Conservation (phyloP, 1,139 yeast genomes). For the Scheffersomyces quercinus region DNA sequence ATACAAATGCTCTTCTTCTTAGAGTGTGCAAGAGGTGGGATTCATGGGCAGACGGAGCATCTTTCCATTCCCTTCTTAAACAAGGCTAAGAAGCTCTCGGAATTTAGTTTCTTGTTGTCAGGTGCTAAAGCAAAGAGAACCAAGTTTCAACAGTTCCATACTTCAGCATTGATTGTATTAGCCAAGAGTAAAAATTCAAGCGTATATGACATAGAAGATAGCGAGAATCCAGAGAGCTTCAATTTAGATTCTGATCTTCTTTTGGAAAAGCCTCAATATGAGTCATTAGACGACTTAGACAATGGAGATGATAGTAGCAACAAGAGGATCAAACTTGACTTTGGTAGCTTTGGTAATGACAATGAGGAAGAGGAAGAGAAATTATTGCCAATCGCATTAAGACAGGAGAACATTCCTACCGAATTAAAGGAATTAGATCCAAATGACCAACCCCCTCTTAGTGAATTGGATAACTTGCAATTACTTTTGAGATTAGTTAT, state of each 20-base stretch:
- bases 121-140: slow-evolving; percentile 92
- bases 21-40: slow-evolving; percentile 65
- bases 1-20: slow-evolving; percentile 53
- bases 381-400: slow-evolving; percentile 61
- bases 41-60: slow-evolving; percentile 63
- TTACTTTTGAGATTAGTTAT: slow-evolving; percentile 67
- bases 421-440: slow-evolving; percentile 66
- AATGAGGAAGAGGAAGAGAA: slow-evolving; percentile 27
- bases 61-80: slow-evolving; percentile 51
- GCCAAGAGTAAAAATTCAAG: slow-evolving; percentile 57
- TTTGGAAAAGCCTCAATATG: slow-evolving; percentile 72
- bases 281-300: slow-evolving; percentile 55
- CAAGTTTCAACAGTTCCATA: slow-evolving; percentile 69
- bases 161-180: slow-evolving; percentile 74
- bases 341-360: slow-evolving; percentile 3
- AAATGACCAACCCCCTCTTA: slow-evolving; percentile 73
- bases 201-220: slow-evolving; percentile 18
- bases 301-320: slow-evolving; percentile 27
- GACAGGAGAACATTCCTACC: slow-evolving; percentile 63
- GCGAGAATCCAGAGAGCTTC: slow-evolving; percentile 51
- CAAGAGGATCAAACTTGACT: slow-evolving; percentile 47
- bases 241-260: slow-evolving; percentile 76
- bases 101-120: slow-evolving; percentile 66
- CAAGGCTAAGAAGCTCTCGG: slow-evolving; percentile 58
- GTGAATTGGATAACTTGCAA: slow-evolving; percentile 71